These are phyloP conservation scores for Malus orientalis DNA, from an alignment of 306 rosid genomes.

Conservation along the genomic window DNA sequence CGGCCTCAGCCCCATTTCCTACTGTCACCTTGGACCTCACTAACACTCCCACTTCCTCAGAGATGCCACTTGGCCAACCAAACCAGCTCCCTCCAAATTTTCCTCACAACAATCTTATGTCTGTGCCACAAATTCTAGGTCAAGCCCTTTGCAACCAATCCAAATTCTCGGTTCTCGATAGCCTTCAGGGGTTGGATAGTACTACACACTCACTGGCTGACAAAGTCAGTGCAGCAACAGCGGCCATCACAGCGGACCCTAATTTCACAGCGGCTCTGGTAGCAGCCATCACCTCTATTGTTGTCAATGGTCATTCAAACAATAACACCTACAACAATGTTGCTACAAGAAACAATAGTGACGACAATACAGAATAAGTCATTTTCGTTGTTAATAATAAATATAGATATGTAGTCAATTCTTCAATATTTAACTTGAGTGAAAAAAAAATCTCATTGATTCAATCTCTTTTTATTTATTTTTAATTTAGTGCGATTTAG, in stretches of 20 bases:
- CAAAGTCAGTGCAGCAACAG: conserved; percentile 37
- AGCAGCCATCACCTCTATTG: conserved; percentile 49
- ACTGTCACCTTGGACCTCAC: conserved; percentile 69
- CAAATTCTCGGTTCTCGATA: neutral
- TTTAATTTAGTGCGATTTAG: neutral
- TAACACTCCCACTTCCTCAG: conserved; percentile 10
- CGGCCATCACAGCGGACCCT: conserved; percentile 56
- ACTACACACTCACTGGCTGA: conserved; percentile 13
- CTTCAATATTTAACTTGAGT: neutral
- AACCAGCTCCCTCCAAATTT: neutral
- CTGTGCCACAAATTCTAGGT: conserved; percentile 18
- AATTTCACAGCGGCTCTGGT: conserved; percentile 55
- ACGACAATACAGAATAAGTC: conserved; percentile 10
- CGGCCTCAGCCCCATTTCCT: conserved; percentile 75
- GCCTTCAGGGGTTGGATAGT: conserved; percentile 20
- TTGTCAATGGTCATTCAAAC: conserved; percentile 31
- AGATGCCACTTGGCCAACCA: conserved; percentile 1
- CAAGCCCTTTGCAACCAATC: conserved; percentile 5
- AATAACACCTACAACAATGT: conserved; percentile 5
- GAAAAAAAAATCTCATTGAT: neutral
- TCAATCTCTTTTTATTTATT: neutral
- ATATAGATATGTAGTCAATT: neutral
- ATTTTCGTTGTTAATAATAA: neutral
- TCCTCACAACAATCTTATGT: neutral
- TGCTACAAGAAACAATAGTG: conserved; percentile 12